These are phyloP conservation scores for Trifolium pratense DNA, from an alignment of 306 rosid genomes.

Conservation along the genomic window DNA sequence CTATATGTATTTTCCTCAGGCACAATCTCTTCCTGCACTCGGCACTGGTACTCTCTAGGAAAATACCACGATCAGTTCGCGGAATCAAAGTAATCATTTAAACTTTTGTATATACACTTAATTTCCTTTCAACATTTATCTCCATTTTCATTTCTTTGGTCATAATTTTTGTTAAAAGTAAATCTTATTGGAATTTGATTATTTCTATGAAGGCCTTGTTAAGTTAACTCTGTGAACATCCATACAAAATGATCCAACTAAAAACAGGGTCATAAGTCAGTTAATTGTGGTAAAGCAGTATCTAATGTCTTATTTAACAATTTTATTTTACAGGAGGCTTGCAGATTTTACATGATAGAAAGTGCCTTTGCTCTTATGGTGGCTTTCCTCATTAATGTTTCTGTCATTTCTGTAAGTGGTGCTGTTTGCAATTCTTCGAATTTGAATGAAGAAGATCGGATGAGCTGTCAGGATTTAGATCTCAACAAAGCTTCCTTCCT, in stretches of 20 bases:
- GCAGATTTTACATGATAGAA: slow-evolving; percentile 88
- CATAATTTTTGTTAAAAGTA: too few species aligned
- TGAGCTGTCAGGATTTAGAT: slow-evolving; percentile 81
- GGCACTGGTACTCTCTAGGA: slow-evolving; percentile 94
- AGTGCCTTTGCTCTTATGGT: slow-evolving; percentile 91
- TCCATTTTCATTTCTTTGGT: neutral
- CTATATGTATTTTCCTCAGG: slow-evolving; percentile 56
- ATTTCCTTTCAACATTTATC: slow-evolving; percentile 5
- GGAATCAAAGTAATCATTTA: slow-evolving; percentile 71
- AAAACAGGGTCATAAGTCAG: slow-evolving; percentile 7
- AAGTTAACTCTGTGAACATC: slow-evolving; percentile 17
- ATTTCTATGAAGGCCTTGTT: slow-evolving; percentile 22
- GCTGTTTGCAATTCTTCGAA: slow-evolving; percentile 78
- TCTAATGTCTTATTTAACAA: slow-evolving; percentile 35
- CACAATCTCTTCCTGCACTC: slow-evolving; percentile 99
- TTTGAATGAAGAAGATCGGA: slow-evolving; percentile 71
- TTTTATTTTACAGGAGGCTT: slow-evolving; percentile 73
- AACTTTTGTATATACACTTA: slow-evolving; percentile 14
- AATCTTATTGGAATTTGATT: neutral
- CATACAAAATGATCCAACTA: slow-evolving; percentile 10
- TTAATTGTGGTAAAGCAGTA: slow-evolving; percentile 26
- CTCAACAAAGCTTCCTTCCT: slow-evolving; percentile 92
- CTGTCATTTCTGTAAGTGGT: slow-evolving; percentile 91
- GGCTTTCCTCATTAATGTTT: slow-evolving; percentile 86
- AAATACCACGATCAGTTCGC: slow-evolving; percentile 81